These are phyloP conservation scores for Madurella fahalii DNA, from an alignment of 2,329 filamentous ascomycete species.

Conservation along the genomic window DNA sequence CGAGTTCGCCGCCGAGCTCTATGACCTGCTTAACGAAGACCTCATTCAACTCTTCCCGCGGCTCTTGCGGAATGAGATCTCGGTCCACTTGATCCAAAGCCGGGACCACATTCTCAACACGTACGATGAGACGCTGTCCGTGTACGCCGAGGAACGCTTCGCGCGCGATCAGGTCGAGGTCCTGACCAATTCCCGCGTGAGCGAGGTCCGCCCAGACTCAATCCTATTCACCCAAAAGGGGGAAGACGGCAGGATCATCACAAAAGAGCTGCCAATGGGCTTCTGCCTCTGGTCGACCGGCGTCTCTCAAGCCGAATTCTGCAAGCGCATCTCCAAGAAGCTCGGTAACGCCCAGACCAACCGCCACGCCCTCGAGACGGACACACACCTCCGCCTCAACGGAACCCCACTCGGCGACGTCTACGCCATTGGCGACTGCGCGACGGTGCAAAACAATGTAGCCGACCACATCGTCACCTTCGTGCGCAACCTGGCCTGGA, in stretches of 20 bases:
- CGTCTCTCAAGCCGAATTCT: conserved; percentile 80
- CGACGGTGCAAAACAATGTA: conserved; percentile 96
- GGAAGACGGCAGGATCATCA: conserved; percentile 67
- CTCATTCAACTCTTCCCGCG: conserved; percentile 77
- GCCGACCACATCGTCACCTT: conserved; percentile 88
- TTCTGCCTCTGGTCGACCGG: conserved; percentile 99
- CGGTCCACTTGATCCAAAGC: conserved; percentile 94
- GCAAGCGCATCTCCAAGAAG: conserved; percentile 70
- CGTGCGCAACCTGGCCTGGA: conserved; percentile 83
- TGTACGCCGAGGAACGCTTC: conserved; percentile 88
- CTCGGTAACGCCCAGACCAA: conserved; percentile 78
- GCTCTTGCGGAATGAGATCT: conserved; percentile 93
- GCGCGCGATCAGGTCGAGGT: conserved; percentile 87
- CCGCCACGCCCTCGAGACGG: conserved; percentile 86
- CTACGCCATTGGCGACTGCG: conserved; percentile 93
- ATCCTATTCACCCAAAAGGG: conserved; percentile 85
- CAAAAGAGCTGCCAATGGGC: conserved; percentile 90
- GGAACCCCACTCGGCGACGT: conserved; percentile 90
- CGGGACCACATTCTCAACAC: conserved; percentile 95
- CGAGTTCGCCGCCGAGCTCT: conserved; percentile 95
- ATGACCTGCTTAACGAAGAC: conserved; percentile 94
- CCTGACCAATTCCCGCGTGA: conserved; percentile 87
- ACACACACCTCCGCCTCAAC: conserved; percentile 83
- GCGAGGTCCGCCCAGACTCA: conserved; percentile 77
- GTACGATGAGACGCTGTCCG: conserved; percentile 90